Evolutionary conservation across 768 basidiomycete species (phyloP).

Genomic region (Kwoniella botswanensis): DNA sequence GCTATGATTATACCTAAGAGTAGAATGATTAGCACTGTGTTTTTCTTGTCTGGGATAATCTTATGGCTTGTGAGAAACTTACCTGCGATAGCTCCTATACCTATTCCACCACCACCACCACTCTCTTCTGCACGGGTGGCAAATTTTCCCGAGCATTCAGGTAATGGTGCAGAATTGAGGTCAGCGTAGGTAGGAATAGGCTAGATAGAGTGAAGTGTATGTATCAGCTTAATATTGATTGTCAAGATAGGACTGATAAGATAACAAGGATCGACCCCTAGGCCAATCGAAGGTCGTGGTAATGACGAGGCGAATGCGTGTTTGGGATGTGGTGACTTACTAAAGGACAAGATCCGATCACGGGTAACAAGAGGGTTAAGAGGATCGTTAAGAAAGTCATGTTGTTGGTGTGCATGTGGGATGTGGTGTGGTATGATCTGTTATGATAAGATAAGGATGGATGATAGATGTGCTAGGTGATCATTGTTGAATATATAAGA

Average conservation of each 20-base stretch:
- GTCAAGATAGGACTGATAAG: background rate
- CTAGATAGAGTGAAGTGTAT: background rate
- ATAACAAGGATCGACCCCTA: background rate
- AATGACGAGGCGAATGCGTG: background rate
- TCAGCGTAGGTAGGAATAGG: background rate
- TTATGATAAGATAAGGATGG: background rate
- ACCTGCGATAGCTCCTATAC: conserved; percentile 19
- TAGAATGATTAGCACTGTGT: background rate
- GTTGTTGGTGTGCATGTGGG: background rate
- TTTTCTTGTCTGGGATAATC: background rate
- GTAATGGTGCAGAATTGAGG: background rate
- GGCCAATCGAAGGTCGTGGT: background rate
- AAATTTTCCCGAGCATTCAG: background rate
- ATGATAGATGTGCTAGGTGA: background rate
- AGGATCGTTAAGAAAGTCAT: background rate
- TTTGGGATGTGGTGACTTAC: background rate
- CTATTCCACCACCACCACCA: conserved; percentile 16
- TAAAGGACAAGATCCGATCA: conserved; percentile 8
- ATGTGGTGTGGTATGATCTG: background rate
- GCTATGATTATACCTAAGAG: conserved; percentile 11
- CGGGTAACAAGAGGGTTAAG: conserved; percentile 7
- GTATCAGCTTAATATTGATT: too few relatives aligned
- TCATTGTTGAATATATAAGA: background rate
- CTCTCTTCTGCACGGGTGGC: conserved; percentile 16
- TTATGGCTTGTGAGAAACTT: background rate